Base-by-base conservation (phyloP, 116 monocot species). In the Papilionanthe hybrid region DNA sequence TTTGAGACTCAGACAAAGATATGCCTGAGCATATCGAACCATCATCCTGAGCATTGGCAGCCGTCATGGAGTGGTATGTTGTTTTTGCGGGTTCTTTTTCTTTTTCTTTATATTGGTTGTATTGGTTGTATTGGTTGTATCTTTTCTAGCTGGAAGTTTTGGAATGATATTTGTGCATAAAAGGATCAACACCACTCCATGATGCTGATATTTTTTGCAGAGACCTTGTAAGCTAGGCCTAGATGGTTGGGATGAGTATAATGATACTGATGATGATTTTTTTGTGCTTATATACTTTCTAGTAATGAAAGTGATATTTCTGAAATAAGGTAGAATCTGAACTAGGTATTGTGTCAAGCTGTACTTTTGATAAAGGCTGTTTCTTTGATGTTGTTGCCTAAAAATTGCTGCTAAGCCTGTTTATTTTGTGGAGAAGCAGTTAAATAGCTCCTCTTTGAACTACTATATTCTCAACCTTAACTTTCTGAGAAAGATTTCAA, bases 31-130 rank as follows among this genome's bases (percentile, higher is more conserved):
- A 99, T 99, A 79, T 99, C 98, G 13, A 99, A 99, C 78, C 81
- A 99, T 81, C 98, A 99, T 56, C 98, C 98, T 13, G 98, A 99
- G 81, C 98, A 99, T 78, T 99, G 98, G 98, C 95, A 94, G 80
- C 98, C 98, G 57, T 99, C 94, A 60, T 99, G 95, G 98, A 93
- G 98, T 80, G 93, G 98, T 98, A 86, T 72, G 27, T 50, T 75
- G 5, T 75, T 48, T 10, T 50, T 0, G 9, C 4, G 9, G 48
- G 9, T 47, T 25, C 27, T 50, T 49, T 25, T 20, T 20, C 15
- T 75, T 50, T 48, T 10, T 50, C 28, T 28, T 6, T 75, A 1
- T 32, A 1, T 12, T 25, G 0, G 10, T 71, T 71, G 6, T 37
- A 1, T 71, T 32, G 1, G 10, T 37, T 17, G 17, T 73, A 1